A percentile compares a stretch with the other conserved stretches of the same genome.
phyloP scores from a whole-genome alignment of 2,329 filamentous ascomycete species.

The Talaromyces amestolkiae region DNA sequence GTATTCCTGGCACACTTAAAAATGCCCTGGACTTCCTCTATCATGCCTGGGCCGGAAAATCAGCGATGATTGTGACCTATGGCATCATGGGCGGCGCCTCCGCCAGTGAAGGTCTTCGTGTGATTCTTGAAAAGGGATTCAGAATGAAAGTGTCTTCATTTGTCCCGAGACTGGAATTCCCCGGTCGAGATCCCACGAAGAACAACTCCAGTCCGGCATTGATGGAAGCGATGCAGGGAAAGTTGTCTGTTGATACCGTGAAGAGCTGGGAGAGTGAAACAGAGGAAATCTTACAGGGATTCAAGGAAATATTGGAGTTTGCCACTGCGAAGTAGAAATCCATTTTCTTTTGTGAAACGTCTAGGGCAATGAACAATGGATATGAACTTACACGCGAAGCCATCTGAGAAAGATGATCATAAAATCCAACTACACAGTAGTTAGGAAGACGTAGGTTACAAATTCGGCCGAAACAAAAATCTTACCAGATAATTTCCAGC shows the following conservation, averaged over 20 bases:
- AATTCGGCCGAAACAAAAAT: not conserved
- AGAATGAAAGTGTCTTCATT: conserved; percentile 22
- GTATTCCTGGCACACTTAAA: conserved; percentile 1
- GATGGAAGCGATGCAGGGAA: conserved; percentile 9
- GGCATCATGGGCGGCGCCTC: conserved; percentile 18
- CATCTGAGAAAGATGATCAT: conserved; percentile 1
- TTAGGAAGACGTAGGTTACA: not conserved
- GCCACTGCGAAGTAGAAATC: not conserved
- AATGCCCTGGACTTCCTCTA: conserved; percentile 9
- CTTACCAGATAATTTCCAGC: conserved; percentile 10
- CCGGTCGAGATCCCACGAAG: conserved; percentile 7
- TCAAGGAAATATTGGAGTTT: conserved; percentile 2
- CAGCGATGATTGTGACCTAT: conserved; percentile 12
- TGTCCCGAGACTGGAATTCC: not conserved
- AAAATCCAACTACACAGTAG: not conserved
- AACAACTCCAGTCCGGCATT: conserved; percentile 3
- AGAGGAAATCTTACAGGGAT: not conserved
- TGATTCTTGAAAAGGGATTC: conserved; percentile 27
- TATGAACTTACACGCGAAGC: conserved; percentile 10
- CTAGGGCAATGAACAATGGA: not conserved
- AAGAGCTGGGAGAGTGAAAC: not conserved
- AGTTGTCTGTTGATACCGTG: conserved; percentile 4
- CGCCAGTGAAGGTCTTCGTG: conserved; percentile 25
- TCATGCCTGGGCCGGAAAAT: conserved; percentile 11
- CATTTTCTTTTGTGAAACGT: not conserved